Conservation (phyloP, 2,329 filamentous ascomycete genomes). For the Claviceps capensis region DNA sequence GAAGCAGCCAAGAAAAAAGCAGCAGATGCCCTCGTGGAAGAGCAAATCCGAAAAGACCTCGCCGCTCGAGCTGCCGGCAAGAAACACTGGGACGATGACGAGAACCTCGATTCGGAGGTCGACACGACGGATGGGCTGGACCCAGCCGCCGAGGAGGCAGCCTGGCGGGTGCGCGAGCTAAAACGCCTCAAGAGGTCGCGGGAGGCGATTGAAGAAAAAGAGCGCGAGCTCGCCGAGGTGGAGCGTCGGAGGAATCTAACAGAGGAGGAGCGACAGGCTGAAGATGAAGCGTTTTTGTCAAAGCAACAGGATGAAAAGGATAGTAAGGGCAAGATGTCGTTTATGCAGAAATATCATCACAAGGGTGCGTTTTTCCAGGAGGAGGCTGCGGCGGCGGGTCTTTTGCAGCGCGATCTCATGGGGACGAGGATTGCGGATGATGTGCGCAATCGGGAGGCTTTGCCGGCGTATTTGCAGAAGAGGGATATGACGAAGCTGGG, state of each 20-base stretch:
- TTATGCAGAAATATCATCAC: constrained; percentile 94
- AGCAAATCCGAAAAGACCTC: constrained; percentile 72
- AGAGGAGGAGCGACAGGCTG: constrained; percentile 69
- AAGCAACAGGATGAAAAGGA: constrained; percentile 71
- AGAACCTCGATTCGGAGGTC: constrained; percentile 56
- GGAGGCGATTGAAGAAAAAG: constrained; percentile 67
- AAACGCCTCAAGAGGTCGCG: constrained; percentile 78
- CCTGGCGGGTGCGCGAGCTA: constrained; percentile 88
- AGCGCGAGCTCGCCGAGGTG: constrained; percentile 76
- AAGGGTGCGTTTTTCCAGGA: constrained; percentile 92
- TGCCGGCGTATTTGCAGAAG: constrained; percentile 87
- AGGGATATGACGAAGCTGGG: constrained; percentile 89
- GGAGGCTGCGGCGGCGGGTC: constrained; percentile 58
- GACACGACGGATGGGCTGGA: constrained; percentile 84
- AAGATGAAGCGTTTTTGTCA: constrained; percentile 68
- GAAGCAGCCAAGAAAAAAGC: constrained; percentile 54
- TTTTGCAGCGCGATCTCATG: constrained; percentile 75
- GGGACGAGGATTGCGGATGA: constrained; percentile 74
- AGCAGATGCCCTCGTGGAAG: constrained; percentile 69
- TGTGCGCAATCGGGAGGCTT: constrained; percentile 61
- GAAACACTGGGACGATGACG: constrained; percentile 78
- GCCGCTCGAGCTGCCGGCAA: constrained; percentile 62
- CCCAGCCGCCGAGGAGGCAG: constrained; percentile 75
- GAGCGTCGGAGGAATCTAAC: constrained; percentile 80
- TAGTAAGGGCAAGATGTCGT: constrained; percentile 65